Evolutionary conservation across 1,284 basidiomycete genomes (phyloP), one percentile per base, ranked within the genome.

Genomic region (Cystobasidiaceae sp.): DNA sequence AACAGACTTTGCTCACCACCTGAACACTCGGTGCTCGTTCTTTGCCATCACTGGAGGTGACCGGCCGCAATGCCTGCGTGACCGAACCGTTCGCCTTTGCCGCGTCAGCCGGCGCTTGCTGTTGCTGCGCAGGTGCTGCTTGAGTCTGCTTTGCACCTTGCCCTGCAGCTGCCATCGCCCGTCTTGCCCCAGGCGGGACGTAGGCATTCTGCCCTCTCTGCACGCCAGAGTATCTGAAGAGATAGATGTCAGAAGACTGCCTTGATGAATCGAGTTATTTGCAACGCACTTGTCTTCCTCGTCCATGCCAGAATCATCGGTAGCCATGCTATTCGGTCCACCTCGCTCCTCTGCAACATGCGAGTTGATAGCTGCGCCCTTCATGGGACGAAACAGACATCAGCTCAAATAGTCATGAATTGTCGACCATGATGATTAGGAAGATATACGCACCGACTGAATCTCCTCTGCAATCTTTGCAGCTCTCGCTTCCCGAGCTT

Each of bases 321-420:
- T 73, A 37, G 69, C 59, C 11, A 81, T 80, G 72, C 87, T 78
- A 15, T 37, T 30, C 27, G 54, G 50, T 8, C 50, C 54, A 51
- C 85, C 85, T 68, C 94, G 85, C 78, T 98, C 94, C 77, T 98
- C 94, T 54, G 88, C 86, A 59, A 97, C 77, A 77, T 98, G 94
- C 1, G 86, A 78, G 77, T 97, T 98, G 74, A 77, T 85, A 6
- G 85, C 80, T 4, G 81, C 71, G 68, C 82, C 78, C 90, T 91
- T 73, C 3, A 44, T 55, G 28, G 52, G 34, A 17, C 50, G 52
- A 68, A 8, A 64, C 44, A 60, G 13, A 21, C 11, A 32, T n/a
- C 11, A 27, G 34, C 50, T 52, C 13, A 25, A 11, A 19, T 32
- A 2, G 30, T 8, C 13, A 21, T 3, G 6, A 50, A 2, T 23